A percentile compares a stretch with the other conserved stretches of the same genome.
Evolutionary conservation across 1,139 yeast genomes (phyloP).

Genomic region (Yamadazyma songkhlaensis): DNA sequence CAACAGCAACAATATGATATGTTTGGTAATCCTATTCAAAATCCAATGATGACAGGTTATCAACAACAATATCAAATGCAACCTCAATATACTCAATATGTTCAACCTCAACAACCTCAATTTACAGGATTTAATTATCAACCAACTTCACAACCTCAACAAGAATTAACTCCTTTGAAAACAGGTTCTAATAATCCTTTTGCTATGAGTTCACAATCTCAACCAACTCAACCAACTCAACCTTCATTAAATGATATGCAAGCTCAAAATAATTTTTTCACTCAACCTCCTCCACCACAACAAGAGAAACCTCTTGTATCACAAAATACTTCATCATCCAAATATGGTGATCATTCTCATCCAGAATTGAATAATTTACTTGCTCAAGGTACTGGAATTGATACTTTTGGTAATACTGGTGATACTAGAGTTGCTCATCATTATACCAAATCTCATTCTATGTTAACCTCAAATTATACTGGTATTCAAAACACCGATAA

Average conservation of each 20-base stretch:
- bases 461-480: conserved; percentile 84
- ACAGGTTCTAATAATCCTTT: conserved; percentile 93
- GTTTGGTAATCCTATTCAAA: conserved; percentile 75
- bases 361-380: conserved; percentile 71
- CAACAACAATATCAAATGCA: conserved; percentile 19
- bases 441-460: conserved; percentile 77
- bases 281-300: conserved; percentile 21
- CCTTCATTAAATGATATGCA: conserved; percentile 21
- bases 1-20: conserved; percentile 50
- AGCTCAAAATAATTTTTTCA: conserved; percentile 22
- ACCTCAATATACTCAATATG: conserved; percentile 25
- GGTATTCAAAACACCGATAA: conserved; percentile 54
- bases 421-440: conserved; percentile 89
- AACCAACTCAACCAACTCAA: conserved; percentile 23
- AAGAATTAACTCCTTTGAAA: conserved; percentile 53
- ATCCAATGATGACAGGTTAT: conserved; percentile 54
- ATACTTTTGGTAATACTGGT: conserved; percentile 95
- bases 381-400: conserved; percentile 88
- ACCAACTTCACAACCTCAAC: conserved; percentile 40
- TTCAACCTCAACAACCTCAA: conserved; percentile 27
- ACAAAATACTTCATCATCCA: conserved; percentile 36
- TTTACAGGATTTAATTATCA: conserved; percentile 16
- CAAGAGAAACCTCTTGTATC: conserved; percentile 24
- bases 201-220: conserved; percentile 46
- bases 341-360: conserved; percentile 54